Base-by-base conservation (phyloP, 257 asterid genomes). In the Lavandula angustifolia region DNA sequence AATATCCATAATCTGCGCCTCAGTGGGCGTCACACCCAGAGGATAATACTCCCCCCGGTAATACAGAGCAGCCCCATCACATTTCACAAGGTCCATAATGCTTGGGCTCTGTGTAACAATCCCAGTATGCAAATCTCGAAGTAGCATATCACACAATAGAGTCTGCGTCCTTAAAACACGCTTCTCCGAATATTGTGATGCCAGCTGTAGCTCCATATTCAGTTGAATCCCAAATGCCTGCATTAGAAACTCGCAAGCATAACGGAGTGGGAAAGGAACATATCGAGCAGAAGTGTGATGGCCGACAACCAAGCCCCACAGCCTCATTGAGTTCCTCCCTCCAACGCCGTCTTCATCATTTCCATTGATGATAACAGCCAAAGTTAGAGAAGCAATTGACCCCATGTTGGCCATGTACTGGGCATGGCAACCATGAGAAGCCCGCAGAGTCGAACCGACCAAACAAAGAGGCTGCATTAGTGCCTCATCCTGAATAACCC, bases 261-360 rank as follows among this genome's bases (percentile, higher is more conserved):
- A 87, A 29, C 96, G 87, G 52, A 87, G 91, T 0, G 96, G 95
- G 81, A 89, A 89, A 3, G 95, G 91, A 64, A 81, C 62, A 57
- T 72, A 76, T 37, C 88, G 72, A 53, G 84, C 81, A 46, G 91
- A 84, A 46, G 94, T 83, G 78, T 89, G 96, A 53, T 89, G 96
- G 65, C 96, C 92, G 12, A 85, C 95, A 49, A 89, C 96, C 81
- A 89, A 77, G 17, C 95, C 95, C 96, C 96, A 89, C n/a, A 89
- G 86, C 78, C 86, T 81, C 95, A 77, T 87, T 3, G 87, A 62
- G 65, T 84, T 84, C 61, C 84, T 75, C 14, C 88, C 87, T 50
- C 80, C 85, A 51, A 52, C 50, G 10, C 75, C 81, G 37, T 84
- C 91, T 64, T 88, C 95, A 49, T 78, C 89, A 11, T 78, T 84